A percentile compares a stretch with the other conserved stretches of the same genome.
These are phyloP conservation scores for Kurtzmaniella natalensis DNA, from an alignment of 1,139 yeast species.

Conservation along the genomic window DNA sequence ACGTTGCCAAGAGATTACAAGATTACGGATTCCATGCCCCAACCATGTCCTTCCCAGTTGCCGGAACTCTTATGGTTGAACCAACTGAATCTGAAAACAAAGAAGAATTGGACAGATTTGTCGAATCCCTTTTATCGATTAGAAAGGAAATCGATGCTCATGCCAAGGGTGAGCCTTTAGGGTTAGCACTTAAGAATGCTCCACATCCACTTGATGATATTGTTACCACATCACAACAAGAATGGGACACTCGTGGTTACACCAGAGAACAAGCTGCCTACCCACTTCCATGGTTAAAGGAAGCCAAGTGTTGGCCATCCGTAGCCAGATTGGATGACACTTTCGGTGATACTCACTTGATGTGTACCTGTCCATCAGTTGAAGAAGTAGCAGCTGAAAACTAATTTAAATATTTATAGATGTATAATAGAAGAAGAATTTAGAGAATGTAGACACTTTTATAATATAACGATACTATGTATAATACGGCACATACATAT, in stretches of 20 bases:
- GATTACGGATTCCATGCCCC: slow-evolving; percentile 99
- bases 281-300: slow-evolving; percentile 71
- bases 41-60: slow-evolving; percentile 97
- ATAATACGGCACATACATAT: too few relatives aligned
- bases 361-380: slow-evolving; percentile 89
- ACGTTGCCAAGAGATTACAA: slow-evolving; percentile 92
- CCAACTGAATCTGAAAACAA: slow-evolving; percentile 94
- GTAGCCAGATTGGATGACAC: slow-evolving; percentile 91
- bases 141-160: slow-evolving; percentile 79
- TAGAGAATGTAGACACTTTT: too few relatives aligned
- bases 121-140: slow-evolving; percentile 80
- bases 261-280: slow-evolving; percentile 91
- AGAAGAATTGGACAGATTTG: slow-evolving; percentile 85
- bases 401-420: slow-evolving; percentile 1
- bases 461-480: too few relatives aligned
- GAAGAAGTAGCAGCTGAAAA: slow-evolving; percentile 51
- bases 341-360: slow-evolving; percentile 86
- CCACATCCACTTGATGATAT: slow-evolving; percentile 89
- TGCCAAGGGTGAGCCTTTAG: slow-evolving; percentile 61
- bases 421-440: slow-evolving; percentile 3
- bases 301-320: slow-evolving; percentile 90
- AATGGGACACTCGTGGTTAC: slow-evolving; percentile 81
- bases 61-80: slow-evolving; percentile 95
- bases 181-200: slow-evolving; percentile 77
- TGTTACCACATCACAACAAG: slow-evolving; percentile 50